Evolutionary conservation across 768 basidiomycete species (phyloP).

Genomic region (Punctularia strigosozonata): DNA sequence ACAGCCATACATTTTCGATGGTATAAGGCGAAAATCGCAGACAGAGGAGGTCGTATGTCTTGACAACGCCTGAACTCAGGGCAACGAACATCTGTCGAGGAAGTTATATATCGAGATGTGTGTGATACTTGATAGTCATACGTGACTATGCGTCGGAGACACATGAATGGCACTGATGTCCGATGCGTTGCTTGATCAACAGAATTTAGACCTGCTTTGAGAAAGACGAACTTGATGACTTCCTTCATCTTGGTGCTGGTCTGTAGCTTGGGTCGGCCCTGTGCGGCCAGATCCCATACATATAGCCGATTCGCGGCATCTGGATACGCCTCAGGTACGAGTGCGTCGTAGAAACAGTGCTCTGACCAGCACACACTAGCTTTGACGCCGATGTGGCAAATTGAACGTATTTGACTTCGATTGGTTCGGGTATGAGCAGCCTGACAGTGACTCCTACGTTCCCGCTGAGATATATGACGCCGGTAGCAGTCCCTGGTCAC

Average conservation of each 20-base stretch:
- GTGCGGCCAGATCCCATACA: conserved; percentile 45
- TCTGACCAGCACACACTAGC: conserved; percentile 50
- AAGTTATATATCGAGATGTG: neutral
- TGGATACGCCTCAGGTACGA: neutral
- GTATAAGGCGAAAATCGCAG: conserved; percentile 52
- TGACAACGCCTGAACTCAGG: conserved; percentile 45
- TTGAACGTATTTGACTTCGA: conserved; percentile 45
- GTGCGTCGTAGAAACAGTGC: conserved; percentile 3
- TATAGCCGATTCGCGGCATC: conserved; percentile 46
- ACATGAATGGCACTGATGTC: conserved; percentile 36
- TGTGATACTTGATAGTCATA: conserved; percentile 20
- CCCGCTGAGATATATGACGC: conserved; percentile 56
- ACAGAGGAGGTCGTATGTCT: conserved; percentile 68
- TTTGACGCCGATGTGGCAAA: conserved; percentile 45
- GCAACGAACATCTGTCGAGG: conserved; percentile 32
- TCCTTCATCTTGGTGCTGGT: conserved; percentile 36
- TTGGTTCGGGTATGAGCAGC: conserved; percentile 32
- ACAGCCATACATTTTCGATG: conserved; percentile 66
- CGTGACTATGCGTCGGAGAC: conserved; percentile 65
- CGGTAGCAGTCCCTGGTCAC: conserved; percentile 46
- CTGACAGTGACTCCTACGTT: conserved; percentile 48
- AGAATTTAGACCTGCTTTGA: neutral
- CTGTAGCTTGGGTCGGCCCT: conserved; percentile 40
- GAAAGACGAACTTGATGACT: conserved; percentile 6
- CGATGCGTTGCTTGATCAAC: conserved; percentile 1